Percentiles rank a stretch among this genome's conserved stretches.
These are phyloP conservation scores for Raffaelea albimanens DNA, from an alignment of 2,329 filamentous ascomycete genomes.

Conservation along the genomic window DNA sequence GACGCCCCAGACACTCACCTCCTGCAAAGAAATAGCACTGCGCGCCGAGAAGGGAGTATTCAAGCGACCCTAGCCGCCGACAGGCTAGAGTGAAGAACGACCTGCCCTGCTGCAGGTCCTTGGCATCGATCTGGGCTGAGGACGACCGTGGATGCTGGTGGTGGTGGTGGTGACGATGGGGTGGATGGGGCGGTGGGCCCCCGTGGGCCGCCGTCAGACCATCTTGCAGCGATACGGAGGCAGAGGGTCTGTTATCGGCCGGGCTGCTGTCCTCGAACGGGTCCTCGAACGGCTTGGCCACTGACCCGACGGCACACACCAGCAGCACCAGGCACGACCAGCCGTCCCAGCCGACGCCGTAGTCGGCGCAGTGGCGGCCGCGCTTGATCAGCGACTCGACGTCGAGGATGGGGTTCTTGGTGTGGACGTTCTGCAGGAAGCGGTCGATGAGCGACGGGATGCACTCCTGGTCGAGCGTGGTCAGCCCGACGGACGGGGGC, in stretches of 20 bases:
- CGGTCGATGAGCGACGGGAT: neutral
- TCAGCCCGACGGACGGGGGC: neutral
- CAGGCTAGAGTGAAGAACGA: neutral
- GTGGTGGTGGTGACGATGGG: too few species aligned
- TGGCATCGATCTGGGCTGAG: neutral
- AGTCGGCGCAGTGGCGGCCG: neutral
- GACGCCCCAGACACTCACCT: neutral
- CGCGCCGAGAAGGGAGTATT: neutral
- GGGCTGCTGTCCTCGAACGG: neutral
- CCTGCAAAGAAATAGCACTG: constrained; percentile 4
- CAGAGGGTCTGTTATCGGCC: too few species aligned
- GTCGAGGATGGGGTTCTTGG: constrained; percentile 5
- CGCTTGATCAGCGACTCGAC: neutral
- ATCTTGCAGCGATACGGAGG: too few species aligned
- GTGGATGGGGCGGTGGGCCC: too few species aligned
- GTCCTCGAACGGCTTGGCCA: neutral
- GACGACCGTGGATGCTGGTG: neutral
- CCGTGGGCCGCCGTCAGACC: too few species aligned
- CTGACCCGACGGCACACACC: constrained; percentile 1
- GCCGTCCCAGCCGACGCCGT: constrained; percentile 2
- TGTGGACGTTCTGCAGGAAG: constrained; percentile 4
- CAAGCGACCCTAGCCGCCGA: neutral
- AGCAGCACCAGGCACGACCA: constrained; percentile 2
- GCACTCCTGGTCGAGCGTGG: neutral
- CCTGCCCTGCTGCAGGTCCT: neutral